These are phyloP conservation scores for Echinochloa phyllopogon DNA, from an alignment of 176 grass and related monocot genomes.

Conservation along the genomic window DNA sequence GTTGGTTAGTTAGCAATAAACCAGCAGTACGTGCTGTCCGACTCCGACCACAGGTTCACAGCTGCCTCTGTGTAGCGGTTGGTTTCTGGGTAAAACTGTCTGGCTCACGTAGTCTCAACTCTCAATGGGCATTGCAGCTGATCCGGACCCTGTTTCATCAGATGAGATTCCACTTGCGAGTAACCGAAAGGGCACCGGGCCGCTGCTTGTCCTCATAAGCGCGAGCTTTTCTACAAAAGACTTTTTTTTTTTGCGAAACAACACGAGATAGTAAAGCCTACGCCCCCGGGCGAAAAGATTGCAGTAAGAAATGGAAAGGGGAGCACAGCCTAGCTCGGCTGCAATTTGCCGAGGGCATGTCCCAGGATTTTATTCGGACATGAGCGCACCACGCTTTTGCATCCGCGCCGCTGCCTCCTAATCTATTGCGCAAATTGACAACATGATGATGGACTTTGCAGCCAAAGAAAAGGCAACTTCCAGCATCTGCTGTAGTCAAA, in stretches of 20 bases:
- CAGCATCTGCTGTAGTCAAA: background rate
- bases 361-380: slow-evolving; percentile 47
- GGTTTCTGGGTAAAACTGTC: background rate
- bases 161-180: background rate
- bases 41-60: background rate
- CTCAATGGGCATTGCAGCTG: background rate
- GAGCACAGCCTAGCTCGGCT: background rate
- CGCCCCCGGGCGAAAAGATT: background rate
- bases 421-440: slow-evolving; percentile 30
- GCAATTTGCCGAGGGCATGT: slow-evolving; percentile 38
- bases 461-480: background rate
- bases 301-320: background rate
- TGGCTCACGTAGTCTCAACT: background rate
- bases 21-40: background rate
- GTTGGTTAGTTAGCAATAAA: background rate
- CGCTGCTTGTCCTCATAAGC: background rate
- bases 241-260: background rate
- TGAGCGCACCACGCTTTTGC: slow-evolving; percentile 16
- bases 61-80: background rate
- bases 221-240: slow-evolving; percentile 4
- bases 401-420: background rate
- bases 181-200: background rate
- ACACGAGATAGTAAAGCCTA: background rate
- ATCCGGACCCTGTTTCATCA: slow-evolving; percentile 5
- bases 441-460: background rate